phyloP scores from a whole-genome alignment of 306 rosid species.

The Senna siamea region DNA sequence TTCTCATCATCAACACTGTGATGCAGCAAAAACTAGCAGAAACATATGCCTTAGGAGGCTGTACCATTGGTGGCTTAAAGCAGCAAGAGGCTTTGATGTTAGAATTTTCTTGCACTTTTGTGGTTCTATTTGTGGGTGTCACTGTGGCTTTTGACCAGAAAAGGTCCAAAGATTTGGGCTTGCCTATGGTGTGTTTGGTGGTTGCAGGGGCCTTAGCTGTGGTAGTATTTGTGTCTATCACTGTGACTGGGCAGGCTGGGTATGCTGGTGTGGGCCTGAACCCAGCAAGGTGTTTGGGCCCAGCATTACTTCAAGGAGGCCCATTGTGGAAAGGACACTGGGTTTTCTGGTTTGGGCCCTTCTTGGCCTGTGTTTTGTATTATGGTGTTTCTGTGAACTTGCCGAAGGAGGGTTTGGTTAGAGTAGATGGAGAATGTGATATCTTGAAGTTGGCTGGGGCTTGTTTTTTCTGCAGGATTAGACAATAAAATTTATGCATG shows the following conservation, averaged over 20 bases:
- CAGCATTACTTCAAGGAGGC: constrained; percentile 62
- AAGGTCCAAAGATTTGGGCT: constrained; percentile 58
- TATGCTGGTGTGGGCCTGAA: constrained; percentile 67
- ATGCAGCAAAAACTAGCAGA: constrained; percentile 45
- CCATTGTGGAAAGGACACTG: constrained; percentile 77
- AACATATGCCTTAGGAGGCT: constrained; percentile 68
- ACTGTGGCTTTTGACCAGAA: constrained; percentile 68
- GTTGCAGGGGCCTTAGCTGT: constrained; percentile 51
- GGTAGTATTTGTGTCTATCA: constrained; percentile 51
- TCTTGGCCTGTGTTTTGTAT: constrained; percentile 61
- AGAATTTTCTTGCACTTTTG: constrained; percentile 69
- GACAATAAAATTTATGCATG: no score
- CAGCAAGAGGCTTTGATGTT: constrained; percentile 50
- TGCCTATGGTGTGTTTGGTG: constrained; percentile 48
- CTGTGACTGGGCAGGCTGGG: constrained; percentile 44
- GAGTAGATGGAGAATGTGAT: constrained; percentile 46
- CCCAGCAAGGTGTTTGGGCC: constrained; percentile 79
- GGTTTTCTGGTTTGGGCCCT: constrained; percentile 83
- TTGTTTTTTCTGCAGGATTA: not conserved
- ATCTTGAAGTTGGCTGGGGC: constrained; percentile 37
- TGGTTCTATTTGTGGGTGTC: constrained; percentile 71
- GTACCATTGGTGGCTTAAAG: constrained; percentile 49
- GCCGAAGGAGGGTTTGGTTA: constrained; percentile 45
- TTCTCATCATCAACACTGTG: constrained; percentile 51
- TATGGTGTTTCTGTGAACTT: constrained; percentile 53